phyloP scores from a whole-genome alignment of 176 grass and related monocot genomes.

The Panicum miliaceum region DNA sequence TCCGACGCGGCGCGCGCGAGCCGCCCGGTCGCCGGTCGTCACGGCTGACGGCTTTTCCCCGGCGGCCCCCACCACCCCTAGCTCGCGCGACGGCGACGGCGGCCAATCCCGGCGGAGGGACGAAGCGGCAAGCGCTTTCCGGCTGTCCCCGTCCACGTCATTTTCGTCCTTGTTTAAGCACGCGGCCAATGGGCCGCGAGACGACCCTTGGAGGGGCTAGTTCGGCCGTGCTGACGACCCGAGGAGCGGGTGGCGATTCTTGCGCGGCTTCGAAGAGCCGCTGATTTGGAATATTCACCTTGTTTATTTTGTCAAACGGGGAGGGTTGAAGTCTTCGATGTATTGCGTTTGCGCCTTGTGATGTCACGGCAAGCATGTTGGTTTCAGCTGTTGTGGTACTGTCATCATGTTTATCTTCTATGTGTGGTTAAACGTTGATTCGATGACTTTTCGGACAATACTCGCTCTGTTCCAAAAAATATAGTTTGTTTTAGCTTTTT shows the following conservation, averaged over 20 bases:
- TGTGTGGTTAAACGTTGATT: too few species aligned
- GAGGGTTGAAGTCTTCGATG: background rate
- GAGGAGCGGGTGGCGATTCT: background rate
- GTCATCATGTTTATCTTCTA: background rate
- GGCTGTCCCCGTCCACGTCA: background rate
- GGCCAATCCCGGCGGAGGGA: background rate
- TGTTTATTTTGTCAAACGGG: background rate
- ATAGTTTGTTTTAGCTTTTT: too few species aligned
- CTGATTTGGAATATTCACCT: slow-evolving; percentile 17
- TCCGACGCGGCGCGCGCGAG: slow-evolving; percentile 38
- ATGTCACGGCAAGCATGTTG: background rate
- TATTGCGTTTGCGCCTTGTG: too few species aligned
- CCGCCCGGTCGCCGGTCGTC: background rate
- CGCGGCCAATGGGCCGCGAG: background rate
- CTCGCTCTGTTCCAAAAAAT: too few species aligned
- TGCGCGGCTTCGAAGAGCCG: slow-evolving; percentile 32
- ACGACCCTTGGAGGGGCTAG: background rate
- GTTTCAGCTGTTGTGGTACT: background rate
- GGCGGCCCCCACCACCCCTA: too few species aligned
- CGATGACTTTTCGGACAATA: too few species aligned
- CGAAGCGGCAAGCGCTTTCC: background rate
- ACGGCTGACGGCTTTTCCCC: background rate
- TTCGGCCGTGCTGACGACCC: background rate
- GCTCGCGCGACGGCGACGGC: background rate
- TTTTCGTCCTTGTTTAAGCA: background rate